Percentiles rank a stretch among this genome's conserved stretches.
Conservation (phyloP, 2,329 filamentous ascomycete genomes). For the Elsinoe ampelina region DNA sequence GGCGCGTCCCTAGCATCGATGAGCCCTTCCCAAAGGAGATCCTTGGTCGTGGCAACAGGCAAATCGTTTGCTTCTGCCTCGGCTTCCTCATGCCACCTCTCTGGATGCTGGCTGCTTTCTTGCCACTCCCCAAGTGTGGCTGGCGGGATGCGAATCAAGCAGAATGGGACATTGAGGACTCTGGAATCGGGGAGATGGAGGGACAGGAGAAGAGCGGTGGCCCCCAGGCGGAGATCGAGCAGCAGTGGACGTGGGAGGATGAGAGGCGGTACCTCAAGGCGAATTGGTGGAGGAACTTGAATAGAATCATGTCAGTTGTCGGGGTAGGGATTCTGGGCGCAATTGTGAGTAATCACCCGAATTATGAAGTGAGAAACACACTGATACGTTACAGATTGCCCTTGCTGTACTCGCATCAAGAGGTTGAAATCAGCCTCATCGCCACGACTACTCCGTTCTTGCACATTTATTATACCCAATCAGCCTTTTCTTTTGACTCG, state of each 20-base stretch:
- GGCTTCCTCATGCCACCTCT: constrained; percentile 29
- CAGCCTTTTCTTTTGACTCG: not conserved
- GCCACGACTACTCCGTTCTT: not conserved
- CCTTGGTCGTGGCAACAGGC: constrained; percentile 26
- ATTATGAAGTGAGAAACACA: not conserved
- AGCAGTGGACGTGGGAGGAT: constrained; percentile 21
- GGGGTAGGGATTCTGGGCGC: constrained; percentile 28
- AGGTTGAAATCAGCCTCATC: not conserved
- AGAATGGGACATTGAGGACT: constrained; percentile 17
- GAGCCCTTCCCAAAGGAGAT: constrained; percentile 27
- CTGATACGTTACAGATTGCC: constrained; percentile 22
- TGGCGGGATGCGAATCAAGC: constrained; percentile 19
- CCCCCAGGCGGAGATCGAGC: not conserved
- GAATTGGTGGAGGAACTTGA: constrained; percentile 30
- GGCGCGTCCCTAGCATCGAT: constrained; percentile 28
- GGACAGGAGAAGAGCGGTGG: constrained; percentile 10
- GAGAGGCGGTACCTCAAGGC: constrained; percentile 27
- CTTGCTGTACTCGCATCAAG: constrained; percentile 27
- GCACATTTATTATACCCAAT: not conserved
- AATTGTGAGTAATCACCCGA: constrained; percentile 23
- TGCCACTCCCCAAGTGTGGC: constrained; percentile 26
- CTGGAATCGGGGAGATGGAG: not conserved
- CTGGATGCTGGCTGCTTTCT: constrained; percentile 28
- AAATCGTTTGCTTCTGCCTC: constrained; percentile 28
- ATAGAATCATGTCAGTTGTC: constrained; percentile 31